Conservation (phyloP, 495 filamentous ascomycete species). For the Aspergillus homomorphus region DNA sequence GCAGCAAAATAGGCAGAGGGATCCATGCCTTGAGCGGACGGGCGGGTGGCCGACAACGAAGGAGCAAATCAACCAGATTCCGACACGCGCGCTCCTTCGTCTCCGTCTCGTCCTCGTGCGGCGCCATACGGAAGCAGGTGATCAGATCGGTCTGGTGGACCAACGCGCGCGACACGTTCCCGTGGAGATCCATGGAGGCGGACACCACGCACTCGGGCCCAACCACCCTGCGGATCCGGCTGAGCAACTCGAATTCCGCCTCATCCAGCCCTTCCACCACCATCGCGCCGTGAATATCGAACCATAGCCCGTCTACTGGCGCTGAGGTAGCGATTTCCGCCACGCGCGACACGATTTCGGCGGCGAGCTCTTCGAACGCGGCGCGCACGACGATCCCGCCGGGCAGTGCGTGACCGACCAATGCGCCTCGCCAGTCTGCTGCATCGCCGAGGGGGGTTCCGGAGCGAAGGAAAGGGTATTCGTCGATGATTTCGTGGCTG, state of each 20-base stretch:
- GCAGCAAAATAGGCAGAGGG: constrained; percentile 51
- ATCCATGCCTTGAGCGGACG: constrained; percentile 56
- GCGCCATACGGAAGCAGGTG: constrained; percentile 56
- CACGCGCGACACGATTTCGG: constrained; percentile 48
- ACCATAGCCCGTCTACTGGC: constrained; percentile 51
- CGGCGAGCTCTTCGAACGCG: constrained; percentile 47
- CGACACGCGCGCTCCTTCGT: constrained; percentile 55
- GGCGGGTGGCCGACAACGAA: not conserved
- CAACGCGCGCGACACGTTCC: constrained; percentile 52
- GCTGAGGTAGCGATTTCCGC: constrained; percentile 27
- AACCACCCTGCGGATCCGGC: constrained; percentile 44
- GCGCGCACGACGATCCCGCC: constrained; percentile 48
- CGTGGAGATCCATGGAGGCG: constrained; percentile 57
- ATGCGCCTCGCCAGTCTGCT: constrained; percentile 49
- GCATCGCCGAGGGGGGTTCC: constrained; percentile 39
- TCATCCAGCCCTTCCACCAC: constrained; percentile 53
- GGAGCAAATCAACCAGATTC: constrained; percentile 46
- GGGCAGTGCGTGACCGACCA: constrained; percentile 55
- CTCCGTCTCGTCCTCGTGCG: constrained; percentile 49
- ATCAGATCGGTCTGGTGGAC: constrained; percentile 52
- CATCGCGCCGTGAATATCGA: constrained; percentile 60
- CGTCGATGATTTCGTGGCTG: constrained; percentile 42
- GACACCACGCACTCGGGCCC: constrained; percentile 51
- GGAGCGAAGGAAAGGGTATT: constrained; percentile 45
- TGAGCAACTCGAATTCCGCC: constrained; percentile 49